Evolutionary conservation across 352 stramenopile genomes (phyloP).

Genomic region (Phytopythium chamaehyphon): DNA sequence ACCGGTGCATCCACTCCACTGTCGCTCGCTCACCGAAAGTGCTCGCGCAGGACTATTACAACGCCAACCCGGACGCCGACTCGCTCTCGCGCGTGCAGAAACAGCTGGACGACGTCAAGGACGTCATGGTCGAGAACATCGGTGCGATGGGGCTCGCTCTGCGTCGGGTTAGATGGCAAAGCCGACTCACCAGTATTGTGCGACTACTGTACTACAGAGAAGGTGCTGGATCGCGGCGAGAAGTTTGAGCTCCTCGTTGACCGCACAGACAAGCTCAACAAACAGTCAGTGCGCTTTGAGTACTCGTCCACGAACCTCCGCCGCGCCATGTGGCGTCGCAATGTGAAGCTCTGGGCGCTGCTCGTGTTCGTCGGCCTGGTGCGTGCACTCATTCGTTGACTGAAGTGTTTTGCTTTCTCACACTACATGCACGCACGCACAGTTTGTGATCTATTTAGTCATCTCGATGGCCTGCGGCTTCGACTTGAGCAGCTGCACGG

Average conservation of each 20-base stretch:
- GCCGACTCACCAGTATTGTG: background rate
- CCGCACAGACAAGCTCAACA: slow-evolving; percentile 94
- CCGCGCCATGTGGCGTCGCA: slow-evolving; percentile 84
- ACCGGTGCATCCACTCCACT: too few species aligned
- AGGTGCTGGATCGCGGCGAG: slow-evolving; percentile 97
- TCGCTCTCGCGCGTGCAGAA: slow-evolving; percentile 90
- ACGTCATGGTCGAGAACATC: slow-evolving; percentile 99
- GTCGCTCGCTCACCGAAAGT: background rate
- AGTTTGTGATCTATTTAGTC: slow-evolving; percentile 84
- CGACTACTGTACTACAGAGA: slow-evolving; percentile 55
- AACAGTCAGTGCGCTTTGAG: slow-evolving; percentile 97
- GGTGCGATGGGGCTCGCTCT: slow-evolving; percentile 18
- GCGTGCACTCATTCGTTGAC: slow-evolving; percentile 7
- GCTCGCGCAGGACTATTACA: slow-evolving; percentile 70
- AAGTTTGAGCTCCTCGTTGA: slow-evolving; percentile 96
- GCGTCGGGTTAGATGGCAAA: background rate
- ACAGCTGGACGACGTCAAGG: slow-evolving; percentile 98
- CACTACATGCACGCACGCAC: background rate
- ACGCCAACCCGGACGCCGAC: slow-evolving; percentile 88
- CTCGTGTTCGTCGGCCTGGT: slow-evolving; percentile 70
- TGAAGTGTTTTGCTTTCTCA: background rate
- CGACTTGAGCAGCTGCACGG: slow-evolving; percentile 75
- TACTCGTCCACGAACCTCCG: slow-evolving; percentile 87
- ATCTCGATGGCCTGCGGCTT: slow-evolving; percentile 87
- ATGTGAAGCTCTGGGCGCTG: slow-evolving; percentile 85